Evolutionary conservation across 495 filamentous ascomycete genomes (phyloP).

Genomic region (Echria macrotheca): DNA sequence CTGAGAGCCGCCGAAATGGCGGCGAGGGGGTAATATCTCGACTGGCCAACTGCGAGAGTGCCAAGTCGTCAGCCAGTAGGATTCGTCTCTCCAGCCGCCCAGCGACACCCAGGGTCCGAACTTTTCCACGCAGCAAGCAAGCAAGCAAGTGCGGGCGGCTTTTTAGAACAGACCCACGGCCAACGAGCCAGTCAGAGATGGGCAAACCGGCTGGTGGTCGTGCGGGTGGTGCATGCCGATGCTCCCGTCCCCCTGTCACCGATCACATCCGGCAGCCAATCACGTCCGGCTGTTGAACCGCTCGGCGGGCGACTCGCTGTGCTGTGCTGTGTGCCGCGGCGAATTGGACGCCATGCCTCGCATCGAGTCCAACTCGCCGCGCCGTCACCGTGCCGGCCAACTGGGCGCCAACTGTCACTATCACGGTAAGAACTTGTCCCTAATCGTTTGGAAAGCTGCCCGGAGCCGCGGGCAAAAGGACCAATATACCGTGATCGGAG

Average conservation of each 20-base stretch:
- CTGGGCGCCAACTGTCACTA: neutral
- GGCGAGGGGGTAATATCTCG: too few relatives aligned
- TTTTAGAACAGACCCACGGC: conserved; percentile 16
- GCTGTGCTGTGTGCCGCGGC: conserved; percentile 23
- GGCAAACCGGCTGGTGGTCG: conserved; percentile 14
- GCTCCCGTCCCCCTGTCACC: conserved; percentile 26
- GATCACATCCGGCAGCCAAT: conserved; percentile 22
- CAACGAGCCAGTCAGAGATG: conserved; percentile 21
- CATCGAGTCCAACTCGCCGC: too few relatives aligned
- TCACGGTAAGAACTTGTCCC: too few relatives aligned
- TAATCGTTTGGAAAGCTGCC: too few relatives aligned
- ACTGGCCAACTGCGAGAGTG: too few relatives aligned
- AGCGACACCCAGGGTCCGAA: too few relatives aligned
- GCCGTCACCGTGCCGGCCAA: conserved; percentile 10
- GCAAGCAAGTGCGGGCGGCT: conserved; percentile 22
- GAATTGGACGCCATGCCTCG: too few relatives aligned
- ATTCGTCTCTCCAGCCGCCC: conserved; percentile 28
- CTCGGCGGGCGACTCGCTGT: conserved; percentile 27
- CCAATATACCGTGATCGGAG: too few relatives aligned
- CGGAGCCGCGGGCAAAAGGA: too few relatives aligned
- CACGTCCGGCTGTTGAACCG: conserved; percentile 17
- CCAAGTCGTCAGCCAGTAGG: too few relatives aligned
- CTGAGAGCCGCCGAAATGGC: too few relatives aligned
- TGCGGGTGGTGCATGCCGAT: conserved; percentile 25
- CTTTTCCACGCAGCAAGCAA: conserved; percentile 13